Base-by-base conservation (phyloP, 305 asterid genomes). In the Rubia balearica region DNA sequence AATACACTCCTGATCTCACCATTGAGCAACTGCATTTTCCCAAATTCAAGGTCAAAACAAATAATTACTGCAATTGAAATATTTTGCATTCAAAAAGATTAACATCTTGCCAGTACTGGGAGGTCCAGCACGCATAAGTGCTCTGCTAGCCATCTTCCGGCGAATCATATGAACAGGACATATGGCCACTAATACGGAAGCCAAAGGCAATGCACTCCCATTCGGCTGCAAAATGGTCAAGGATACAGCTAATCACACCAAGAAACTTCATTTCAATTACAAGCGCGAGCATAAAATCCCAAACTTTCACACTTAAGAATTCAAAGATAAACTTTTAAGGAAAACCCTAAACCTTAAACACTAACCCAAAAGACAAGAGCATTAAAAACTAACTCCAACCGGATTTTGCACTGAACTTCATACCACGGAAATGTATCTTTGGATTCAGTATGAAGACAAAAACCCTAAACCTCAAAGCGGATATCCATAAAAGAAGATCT, bases 1-100 rank as follows among this genome's bases (percentile, higher is more conserved):
- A 95, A 81, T 88, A 92, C 46, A 95, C 99, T 84, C 92, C 96
- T 13, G 99, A 95, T 64, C 99, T 97, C 72, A 95, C 99, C 99
- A 95, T 95, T 51, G 99, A 98, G 75, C 99, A 95, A 80, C 99
- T 93, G 79, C 77, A 51, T 43, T 40, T 21, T 56, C 43, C 41
- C 17, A 45, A 63, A 42, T 42, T 65, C 33, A 43, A 70, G 38
- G 48, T 13, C 17, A 41, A 5, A 46, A 51, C 24, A 22, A 51
- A 24, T 19, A 30, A 27, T 51, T 9, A 24, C n/a, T 68, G 61
- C 60, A 67, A 8, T 11, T 22, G 0, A 45, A 42, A 6, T 2
- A 46, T 22, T 16, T 9, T 27, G 3, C 7, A 67, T 5, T 12
- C 40, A 27, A 46, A 43, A 12, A 73, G n/a, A 48, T n/a, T 42